Percentiles rank a stretch among this genome's conserved stretches.
Conservation (phyloP, 306 rosid species). For the Glycine tomentella region DNA sequence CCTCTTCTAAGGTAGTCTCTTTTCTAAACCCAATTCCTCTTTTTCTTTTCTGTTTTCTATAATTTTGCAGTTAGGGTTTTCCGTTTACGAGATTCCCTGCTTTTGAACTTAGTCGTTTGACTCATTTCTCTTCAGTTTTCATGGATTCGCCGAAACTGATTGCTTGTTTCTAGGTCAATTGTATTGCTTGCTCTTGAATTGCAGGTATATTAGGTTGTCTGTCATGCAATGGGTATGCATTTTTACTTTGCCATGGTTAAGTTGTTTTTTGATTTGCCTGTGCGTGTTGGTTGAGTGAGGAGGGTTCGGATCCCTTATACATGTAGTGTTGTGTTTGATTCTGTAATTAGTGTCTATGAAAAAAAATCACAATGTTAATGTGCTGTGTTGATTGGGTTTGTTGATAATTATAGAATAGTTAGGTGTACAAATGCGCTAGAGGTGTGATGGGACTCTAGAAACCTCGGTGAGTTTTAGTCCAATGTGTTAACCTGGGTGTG, state of each 20-base stretch:
- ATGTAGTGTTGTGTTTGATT: background rate
- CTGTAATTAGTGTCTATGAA: too few relatives aligned
- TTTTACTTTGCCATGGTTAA: background rate
- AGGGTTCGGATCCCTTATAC: background rate
- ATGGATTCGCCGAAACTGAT: background rate
- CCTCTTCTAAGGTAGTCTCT: constrained; percentile 37
- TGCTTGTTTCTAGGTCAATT: background rate
- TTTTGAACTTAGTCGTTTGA: background rate
- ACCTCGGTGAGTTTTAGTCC: background rate
- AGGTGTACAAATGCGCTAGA: too few relatives aligned
- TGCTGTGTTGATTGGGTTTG: too few relatives aligned
- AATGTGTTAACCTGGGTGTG: background rate
- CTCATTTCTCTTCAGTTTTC: constrained; percentile 5
- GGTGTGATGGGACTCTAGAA: background rate
- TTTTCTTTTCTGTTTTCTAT: background rate
- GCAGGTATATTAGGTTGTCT: background rate
- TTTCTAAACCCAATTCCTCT: background rate
- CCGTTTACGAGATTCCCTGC: background rate
- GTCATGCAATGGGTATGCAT: constrained; percentile 2
- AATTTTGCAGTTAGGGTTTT: constrained; percentile 37
- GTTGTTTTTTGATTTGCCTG: background rate
- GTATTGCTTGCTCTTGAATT: constrained; percentile 19
- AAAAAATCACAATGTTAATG: too few relatives aligned
- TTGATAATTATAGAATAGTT: too few relatives aligned
- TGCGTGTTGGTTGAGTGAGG: background rate